Evolutionary conservation across 495 filamentous ascomycete species (phyloP).

Genomic region (Podospora tetraspora): DNA sequence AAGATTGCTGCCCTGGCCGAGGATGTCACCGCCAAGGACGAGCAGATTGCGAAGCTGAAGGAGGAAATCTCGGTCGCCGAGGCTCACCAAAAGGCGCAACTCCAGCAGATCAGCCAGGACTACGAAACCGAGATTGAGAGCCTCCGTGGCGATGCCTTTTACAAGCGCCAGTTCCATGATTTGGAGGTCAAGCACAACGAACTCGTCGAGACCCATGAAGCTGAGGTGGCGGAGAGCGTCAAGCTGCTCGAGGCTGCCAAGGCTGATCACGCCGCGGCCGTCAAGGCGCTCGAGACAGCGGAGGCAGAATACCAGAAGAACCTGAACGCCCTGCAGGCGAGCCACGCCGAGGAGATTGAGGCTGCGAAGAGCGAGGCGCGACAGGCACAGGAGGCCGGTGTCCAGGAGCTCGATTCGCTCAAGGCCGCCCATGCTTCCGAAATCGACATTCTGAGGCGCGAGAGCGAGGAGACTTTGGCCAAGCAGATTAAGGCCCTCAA

Average conservation of each 20-base stretch:
- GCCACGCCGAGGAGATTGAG: conserved; percentile 44
- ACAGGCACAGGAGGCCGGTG: conserved; percentile 32
- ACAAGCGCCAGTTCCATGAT: conserved; percentile 49
- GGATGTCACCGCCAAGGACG: conserved; percentile 40
- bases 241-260: conserved; percentile 37
- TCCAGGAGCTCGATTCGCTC: conserved; percentile 38
- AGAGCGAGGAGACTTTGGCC: conserved; percentile 34
- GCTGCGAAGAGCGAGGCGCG: conserved; percentile 36
- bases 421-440: conserved; percentile 46
- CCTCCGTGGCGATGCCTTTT: conserved; percentile 50
- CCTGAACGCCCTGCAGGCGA: conserved; percentile 40
- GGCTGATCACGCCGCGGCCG: conserved; percentile 30
- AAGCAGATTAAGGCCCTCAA: conserved; percentile 41
- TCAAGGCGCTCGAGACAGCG: conserved; percentile 36
- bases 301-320: conserved; percentile 40
- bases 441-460: conserved; percentile 37
- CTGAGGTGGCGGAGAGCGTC: conserved; percentile 32
- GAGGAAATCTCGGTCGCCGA: conserved; percentile 39
- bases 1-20: conserved; percentile 36
- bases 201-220: conserved; percentile 36
- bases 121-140: conserved; percentile 53
- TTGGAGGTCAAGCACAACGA: conserved; percentile 45
- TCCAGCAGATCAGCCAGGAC: conserved; percentile 48
- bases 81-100: conserved; percentile 45
- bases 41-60: conserved; percentile 40